Evolutionary conservation across 345 rosid genomes (phyloP).

Genomic region (Acer campestre): DNA sequence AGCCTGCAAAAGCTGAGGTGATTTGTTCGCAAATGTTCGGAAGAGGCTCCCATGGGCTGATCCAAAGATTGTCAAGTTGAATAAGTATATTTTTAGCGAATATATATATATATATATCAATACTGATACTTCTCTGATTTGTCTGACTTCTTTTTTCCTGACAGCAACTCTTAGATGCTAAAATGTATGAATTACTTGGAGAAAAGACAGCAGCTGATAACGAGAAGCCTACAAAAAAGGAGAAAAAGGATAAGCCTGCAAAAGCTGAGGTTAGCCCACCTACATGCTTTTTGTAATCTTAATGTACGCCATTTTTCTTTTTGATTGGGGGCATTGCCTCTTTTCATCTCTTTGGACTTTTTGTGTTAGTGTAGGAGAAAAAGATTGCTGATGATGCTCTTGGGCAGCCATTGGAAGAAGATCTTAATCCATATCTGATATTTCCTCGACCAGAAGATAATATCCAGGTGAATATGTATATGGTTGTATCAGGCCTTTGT

Average conservation of each 20-base stretch:
- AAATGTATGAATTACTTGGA: constrained; percentile 79
- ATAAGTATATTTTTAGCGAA: constrained; percentile 3
- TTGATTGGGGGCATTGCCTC: background rate
- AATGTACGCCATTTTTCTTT: background rate
- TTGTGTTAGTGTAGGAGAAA: constrained; percentile 53
- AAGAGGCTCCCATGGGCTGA: constrained; percentile 94
- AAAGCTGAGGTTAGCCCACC: constrained; percentile 65
- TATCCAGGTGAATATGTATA: constrained; percentile 58
- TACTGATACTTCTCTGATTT: constrained; percentile 16
- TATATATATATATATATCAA: background rate
- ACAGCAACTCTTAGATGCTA: constrained; percentile 76
- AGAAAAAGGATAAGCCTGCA: constrained; percentile 83
- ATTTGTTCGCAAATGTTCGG: constrained; percentile 70
- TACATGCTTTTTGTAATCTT: constrained; percentile 15
- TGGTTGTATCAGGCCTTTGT: background rate
- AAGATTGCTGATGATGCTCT: constrained; percentile 48
- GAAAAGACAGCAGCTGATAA: constrained; percentile 89
- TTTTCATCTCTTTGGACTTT: constrained; percentile 1
- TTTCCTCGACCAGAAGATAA: constrained; percentile 91
- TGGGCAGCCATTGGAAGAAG: constrained; percentile 76
- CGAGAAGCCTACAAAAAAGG: constrained; percentile 88
- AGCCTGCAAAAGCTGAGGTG: constrained; percentile 84
- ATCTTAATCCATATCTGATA: constrained; percentile 76
- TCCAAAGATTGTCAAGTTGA: constrained; percentile 70
- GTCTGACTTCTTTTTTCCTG: constrained; percentile 17